Percentiles rank a stretch among this genome's conserved stretches.
These are phyloP conservation scores for Pseudotulostoma volvatum DNA, from an alignment of 495 filamentous ascomycete species.

Conservation along the genomic window DNA sequence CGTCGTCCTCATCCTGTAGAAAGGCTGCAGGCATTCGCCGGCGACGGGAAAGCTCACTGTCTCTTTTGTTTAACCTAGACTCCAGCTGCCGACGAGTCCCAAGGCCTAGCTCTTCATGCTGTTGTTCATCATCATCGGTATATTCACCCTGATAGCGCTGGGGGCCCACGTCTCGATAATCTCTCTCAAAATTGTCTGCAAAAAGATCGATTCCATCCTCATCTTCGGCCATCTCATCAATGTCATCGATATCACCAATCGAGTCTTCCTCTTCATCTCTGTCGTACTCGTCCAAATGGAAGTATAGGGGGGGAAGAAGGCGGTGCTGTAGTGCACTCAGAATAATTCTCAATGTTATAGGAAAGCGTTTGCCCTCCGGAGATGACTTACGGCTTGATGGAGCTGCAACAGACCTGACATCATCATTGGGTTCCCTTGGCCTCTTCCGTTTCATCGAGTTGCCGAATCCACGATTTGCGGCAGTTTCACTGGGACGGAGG, in stretches of 20 bases:
- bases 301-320: slow-evolving; percentile 34
- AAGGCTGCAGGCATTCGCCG: slow-evolving; percentile 71
- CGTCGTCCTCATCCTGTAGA: slow-evolving; percentile 77
- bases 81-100: slow-evolving; percentile 64
- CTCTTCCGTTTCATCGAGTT: slow-evolving; percentile 57
- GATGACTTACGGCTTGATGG: slow-evolving; percentile 58
- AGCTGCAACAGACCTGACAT: slow-evolving; percentile 51
- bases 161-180: slow-evolving; percentile 50
- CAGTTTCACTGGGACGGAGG: slow-evolving; percentile 65
- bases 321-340: slow-evolving; percentile 19
- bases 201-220: slow-evolving; percentile 90
- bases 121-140: slow-evolving; percentile 69
- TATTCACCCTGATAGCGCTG: slow-evolving; percentile 52
- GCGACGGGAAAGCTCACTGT: slow-evolving; percentile 59
- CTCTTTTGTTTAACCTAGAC: slow-evolving; percentile 64
- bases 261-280: slow-evolving; percentile 57
- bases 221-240: slow-evolving; percentile 93
- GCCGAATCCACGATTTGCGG: slow-evolving; percentile 63
- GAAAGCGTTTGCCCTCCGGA: too few species aligned
- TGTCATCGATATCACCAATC: slow-evolving; percentile 72
- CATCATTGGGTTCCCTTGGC: slow-evolving; percentile 62
- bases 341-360: slow-evolving; percentile 1
- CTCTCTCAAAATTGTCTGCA: slow-evolving; percentile 71
- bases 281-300: slow-evolving; percentile 57
- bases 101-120: slow-evolving; percentile 57